Percentiles rank a stretch among this genome's conserved stretches.
These are phyloP conservation scores for Phaeotremella fagi DNA, from an alignment of 768 basidiomycete genomes.

Conservation along the genomic window DNA sequence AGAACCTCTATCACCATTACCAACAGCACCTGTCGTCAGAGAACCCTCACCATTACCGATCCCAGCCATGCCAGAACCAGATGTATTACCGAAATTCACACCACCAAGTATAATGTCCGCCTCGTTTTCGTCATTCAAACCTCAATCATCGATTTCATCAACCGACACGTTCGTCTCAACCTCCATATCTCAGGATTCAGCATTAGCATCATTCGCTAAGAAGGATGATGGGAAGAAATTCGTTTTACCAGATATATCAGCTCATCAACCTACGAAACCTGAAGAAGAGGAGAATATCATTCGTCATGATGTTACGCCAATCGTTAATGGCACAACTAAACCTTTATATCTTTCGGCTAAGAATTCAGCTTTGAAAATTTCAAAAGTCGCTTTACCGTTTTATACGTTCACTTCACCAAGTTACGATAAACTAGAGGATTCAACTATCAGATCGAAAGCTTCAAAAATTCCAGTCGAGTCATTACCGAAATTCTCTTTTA, in stretches of 20 bases:
- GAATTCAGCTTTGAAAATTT: constrained; percentile 28
- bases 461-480: not conserved
- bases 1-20: not conserved
- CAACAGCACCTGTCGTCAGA: not conserved
- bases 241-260: not conserved
- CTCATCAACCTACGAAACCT: not conserved
- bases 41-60: not conserved
- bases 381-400: constrained; percentile 33
- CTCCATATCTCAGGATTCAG: not conserved
- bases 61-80: not conserved
- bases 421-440: not conserved
- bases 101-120: not conserved
- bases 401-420: constrained; percentile 27
- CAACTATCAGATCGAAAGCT: constrained; percentile 10
- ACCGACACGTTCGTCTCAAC: not conserved
- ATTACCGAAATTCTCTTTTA: constrained; percentile 11
- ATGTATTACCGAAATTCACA: not conserved
- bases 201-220: not conserved
- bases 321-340: not conserved
- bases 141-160: not conserved
- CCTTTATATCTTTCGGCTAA: constrained; percentile 28
- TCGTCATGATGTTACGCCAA: no score
- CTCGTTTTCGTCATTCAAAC: not conserved
- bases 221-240: not conserved
- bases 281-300: not conserved